A percentile compares a stretch with the other conserved stretches of the same genome.
These are phyloP conservation scores for Pseudophaeomoniella oleicola DNA, from an alignment of 2,329 filamentous ascomycete genomes.

Conservation along the genomic window DNA sequence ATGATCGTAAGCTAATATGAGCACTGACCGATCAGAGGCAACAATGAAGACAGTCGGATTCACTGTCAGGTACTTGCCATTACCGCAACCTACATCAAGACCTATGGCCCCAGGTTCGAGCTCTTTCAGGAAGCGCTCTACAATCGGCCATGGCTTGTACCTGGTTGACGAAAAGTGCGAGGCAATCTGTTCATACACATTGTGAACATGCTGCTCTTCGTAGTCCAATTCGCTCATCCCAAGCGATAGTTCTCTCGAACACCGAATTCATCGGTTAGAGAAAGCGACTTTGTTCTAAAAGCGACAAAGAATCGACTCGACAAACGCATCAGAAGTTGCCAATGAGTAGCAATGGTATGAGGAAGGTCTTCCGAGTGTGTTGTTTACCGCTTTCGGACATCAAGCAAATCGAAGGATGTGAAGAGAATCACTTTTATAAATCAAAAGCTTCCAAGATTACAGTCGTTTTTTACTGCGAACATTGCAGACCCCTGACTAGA, in stretches of 20 bases:
- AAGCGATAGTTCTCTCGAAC: background rate
- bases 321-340: too few relatives aligned
- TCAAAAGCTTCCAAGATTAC: too few relatives aligned
- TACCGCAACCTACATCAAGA: slow-evolving; percentile 86
- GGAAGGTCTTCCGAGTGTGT: too few relatives aligned
- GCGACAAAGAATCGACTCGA: too few relatives aligned
- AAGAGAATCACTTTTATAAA: too few relatives aligned
- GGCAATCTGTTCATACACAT: slow-evolving; percentile 57
- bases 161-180: slow-evolving; percentile 35
- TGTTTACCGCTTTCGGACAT: too few relatives aligned
- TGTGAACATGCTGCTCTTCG: slow-evolving; percentile 77
- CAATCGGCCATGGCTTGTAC: slow-evolving; percentile 83
- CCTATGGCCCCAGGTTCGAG: slow-evolving; percentile 60
- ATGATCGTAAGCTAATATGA: slow-evolving; percentile 4
- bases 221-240: slow-evolving; percentile 32
- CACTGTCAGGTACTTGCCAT: slow-evolving; percentile 84
- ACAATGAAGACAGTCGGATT: slow-evolving; percentile 67
- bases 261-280: too few relatives aligned
- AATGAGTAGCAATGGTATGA: too few relatives aligned
- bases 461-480: too few relatives aligned
- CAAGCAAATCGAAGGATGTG: too few relatives aligned
- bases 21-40: slow-evolving; percentile 64
- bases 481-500: too few relatives aligned
- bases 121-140: slow-evolving; percentile 58
- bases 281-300: too few relatives aligned